A percentile compares a stretch with the other conserved stretches of the same genome.
Evolutionary conservation across 495 filamentous ascomycete genomes (phyloP).

Genomic region (Stereocaulon alpinum): DNA sequence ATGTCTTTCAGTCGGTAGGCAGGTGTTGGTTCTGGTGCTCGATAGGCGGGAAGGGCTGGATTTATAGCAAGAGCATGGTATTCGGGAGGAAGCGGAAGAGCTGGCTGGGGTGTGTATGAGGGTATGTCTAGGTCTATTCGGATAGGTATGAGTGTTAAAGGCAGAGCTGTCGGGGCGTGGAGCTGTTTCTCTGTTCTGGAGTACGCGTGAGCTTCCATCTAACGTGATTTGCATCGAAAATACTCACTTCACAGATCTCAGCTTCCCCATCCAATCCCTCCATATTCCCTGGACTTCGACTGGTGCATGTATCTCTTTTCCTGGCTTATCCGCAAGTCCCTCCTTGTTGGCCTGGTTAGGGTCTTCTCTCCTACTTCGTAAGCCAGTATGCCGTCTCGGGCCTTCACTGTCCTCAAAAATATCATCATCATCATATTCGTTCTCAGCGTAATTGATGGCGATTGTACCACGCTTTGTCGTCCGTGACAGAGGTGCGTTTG

Average conservation of each 20-base stretch:
- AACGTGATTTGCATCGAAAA: neutral
- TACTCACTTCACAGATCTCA: conserved; percentile 41
- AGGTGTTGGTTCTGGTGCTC: conserved; percentile 62
- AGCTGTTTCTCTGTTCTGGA: conserved; percentile 59
- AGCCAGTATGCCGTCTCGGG: conserved; percentile 68
- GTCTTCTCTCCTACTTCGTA: conserved; percentile 75
- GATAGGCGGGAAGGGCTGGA: conserved; percentile 61
- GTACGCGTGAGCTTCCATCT: conserved; percentile 2
- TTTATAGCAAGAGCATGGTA: conserved; percentile 52
- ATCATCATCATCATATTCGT: conserved; percentile 88
- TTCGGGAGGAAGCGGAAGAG: conserved; percentile 57
- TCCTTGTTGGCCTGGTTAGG: conserved; percentile 45
- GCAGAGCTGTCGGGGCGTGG: conserved; percentile 73
- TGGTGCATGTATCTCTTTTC: conserved; percentile 70
- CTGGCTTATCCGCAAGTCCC: conserved; percentile 60
- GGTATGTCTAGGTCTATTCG: conserved; percentile 90
- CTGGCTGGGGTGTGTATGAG: conserved; percentile 60
- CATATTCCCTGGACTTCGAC: conserved; percentile 83
- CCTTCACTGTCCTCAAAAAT: conserved; percentile 73
- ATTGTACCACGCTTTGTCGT: conserved; percentile 96
- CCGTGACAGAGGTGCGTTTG: conserved; percentile 58
- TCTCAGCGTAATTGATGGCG: conserved; percentile 94
- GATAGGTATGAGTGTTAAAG: conserved; percentile 86
- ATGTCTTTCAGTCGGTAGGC: conserved; percentile 82
- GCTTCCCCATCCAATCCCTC: conserved; percentile 88